Base-by-base conservation (phyloP, 2,329 filamentous ascomycete species). In the Trichoderma lentiforme region DNA sequence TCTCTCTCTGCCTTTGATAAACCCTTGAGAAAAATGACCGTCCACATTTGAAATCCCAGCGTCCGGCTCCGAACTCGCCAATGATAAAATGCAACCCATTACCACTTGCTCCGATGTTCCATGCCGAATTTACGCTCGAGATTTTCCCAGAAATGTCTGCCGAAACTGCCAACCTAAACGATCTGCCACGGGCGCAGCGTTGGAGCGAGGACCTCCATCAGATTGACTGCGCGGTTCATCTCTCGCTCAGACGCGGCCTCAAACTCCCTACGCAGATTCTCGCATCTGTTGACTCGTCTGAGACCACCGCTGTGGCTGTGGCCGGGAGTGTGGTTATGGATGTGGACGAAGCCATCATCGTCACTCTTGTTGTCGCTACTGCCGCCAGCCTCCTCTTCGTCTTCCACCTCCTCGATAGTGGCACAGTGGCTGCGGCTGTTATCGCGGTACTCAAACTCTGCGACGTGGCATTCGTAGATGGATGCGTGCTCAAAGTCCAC, bases 401-500 rank as follows among this genome's bases (percentile, higher is more conserved):
- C 39, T 14, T 56, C 63, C 6, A 26, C 28, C 26, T 47, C 24
- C 15, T 47, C 36, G 18, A 43, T 53, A 6, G 21, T 24, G 47
- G 43, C 60, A 15, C 21, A 14, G n/a, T 21, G 5, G 14, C 30
- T 24, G 57, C 57, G n/a, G 28, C 39, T 24, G 26, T 4, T 34
- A 14, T 15, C n/a, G 18, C 28, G 18, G n/a, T 9, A 26, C n/a
- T 69, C 7, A 26, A 43, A 28, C 12, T 28, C 24, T 9, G 51
- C 24, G 8, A 43, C n/a, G 18, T 28, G 28, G 14, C 76, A 73
- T 66, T 53, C 56, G 34, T 56, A n/a, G 39, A 79, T 68, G 72
- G 77, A 58, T 8, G 79, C 75, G 34, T 73, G 73, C 70, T 80
- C 76, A 60, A 83, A 80, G 73, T 82, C 80, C 36, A 81, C 75